These are phyloP conservation scores for Tetradesmus lagerheimii DNA, from an alignment of 139 green algal genomes.

Conservation along the genomic window DNA sequence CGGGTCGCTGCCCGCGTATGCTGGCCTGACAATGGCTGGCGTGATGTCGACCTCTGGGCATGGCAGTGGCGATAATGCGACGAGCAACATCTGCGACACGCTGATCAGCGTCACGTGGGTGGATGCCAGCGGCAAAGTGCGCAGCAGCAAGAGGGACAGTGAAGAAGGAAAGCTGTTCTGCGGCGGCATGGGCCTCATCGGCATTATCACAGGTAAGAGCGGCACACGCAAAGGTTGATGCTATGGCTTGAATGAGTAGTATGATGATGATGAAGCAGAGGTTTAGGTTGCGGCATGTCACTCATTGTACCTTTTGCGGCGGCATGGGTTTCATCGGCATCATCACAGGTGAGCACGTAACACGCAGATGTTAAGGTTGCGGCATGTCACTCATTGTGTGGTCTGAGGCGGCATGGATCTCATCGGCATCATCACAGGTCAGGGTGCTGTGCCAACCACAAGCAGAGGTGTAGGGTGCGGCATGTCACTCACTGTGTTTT, in stretches of 20 bases:
- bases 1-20: slow-evolving; percentile 41
- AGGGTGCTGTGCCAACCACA: no score
- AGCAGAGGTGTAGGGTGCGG: no score
- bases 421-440: slow-evolving; percentile 38
- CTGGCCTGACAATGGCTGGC: slow-evolving; percentile 29
- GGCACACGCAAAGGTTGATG: no score
- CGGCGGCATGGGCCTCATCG: slow-evolving; percentile 38
- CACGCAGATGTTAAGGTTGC: no score
- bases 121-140: slow-evolving; percentile 9
- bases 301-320: no score
- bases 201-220: slow-evolving; percentile 28
- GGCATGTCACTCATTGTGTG: no score
- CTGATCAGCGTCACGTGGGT: slow-evolving; percentile 37
- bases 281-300: no score
- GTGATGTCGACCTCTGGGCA: slow-evolving; percentile 19
- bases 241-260: no score
- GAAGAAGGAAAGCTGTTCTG: slow-evolving; percentile 30
- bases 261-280: no score
- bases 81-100: slow-evolving; percentile 38
- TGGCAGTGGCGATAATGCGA: slow-evolving; percentile 34
- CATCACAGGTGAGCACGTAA: slow-evolving; percentile 1
- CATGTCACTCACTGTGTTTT: no score
- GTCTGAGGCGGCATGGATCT: slow-evolving; percentile 41
- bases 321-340: slow-evolving; percentile 32
- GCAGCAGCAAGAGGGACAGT: background rate